Evolutionary conservation across 345 rosid species (phyloP), one percentile per base, ranked within the genome.

Genomic region (Ceriops tagal): DNA sequence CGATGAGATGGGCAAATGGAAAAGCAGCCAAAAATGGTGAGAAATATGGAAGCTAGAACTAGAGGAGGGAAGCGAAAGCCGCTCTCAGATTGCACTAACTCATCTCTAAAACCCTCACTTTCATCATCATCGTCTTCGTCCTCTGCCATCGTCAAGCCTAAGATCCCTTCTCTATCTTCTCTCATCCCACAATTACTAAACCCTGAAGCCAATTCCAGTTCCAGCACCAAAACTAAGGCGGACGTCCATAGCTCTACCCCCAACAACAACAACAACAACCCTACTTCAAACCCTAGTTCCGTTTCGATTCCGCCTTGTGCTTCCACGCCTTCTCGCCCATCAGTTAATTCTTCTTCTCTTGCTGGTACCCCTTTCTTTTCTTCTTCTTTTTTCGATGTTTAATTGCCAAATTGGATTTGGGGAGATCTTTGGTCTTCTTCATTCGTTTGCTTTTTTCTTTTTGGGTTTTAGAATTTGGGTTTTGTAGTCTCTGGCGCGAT

Each of bases 71-170:
- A 26, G 21, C 64, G 82, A 74, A 72, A 61, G 19, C 79, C 83
- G 3, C 74, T 83, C 30, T 49, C 81, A 21, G 87, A 83, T 76
- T 77, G 79, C 83, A 81, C 84, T 67, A 83, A 83, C 68, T 52
- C 52, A 8, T 21, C 68, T 0, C 39, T 16, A 3, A 53, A 52
- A 5, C 60, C 69, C 6, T 20, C 70, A 31, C 65, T 37, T 57
- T 13, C 68, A 22, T 43, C 75, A n/a, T 53, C 58, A 10, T 34
- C 73, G 3, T 64, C 73, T 2, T 49, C 65, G 20, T 66, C 66
- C 10, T 51, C 66, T 8, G 63, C 73, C 28, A 52, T 61, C 43
- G 59, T 37, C 51, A 70, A 73, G 26, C 65, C 59, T 65, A 53
- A 21, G n/a, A 52, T 43, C 13, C 49, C 49, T 43, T 43, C 18